Percentiles rank a stretch among this genome's conserved stretches.
Conservation (phyloP, 2,329 filamentous ascomycete species). For the Trichoderma atroviride region DNA sequence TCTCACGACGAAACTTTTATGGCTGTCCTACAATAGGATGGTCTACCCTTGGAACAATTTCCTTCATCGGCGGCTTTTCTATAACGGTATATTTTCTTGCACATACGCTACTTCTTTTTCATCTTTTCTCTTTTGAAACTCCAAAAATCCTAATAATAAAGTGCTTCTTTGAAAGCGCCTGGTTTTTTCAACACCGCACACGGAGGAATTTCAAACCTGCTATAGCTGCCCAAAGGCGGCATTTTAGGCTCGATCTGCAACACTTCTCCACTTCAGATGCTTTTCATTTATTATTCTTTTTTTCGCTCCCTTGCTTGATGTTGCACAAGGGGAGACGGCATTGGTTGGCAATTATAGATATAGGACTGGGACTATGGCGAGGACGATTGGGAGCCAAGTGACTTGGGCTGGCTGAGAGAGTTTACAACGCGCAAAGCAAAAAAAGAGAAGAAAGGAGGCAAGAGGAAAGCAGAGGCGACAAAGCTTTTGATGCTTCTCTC, state of each 20-base stretch:
- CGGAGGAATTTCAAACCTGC: conserved; percentile 29
- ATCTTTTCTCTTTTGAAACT: neutral
- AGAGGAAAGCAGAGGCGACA: neutral
- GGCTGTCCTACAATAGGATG: conserved; percentile 14
- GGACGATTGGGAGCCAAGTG: neutral
- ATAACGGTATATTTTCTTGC: conserved; percentile 21
- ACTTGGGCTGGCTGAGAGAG: conserved; percentile 27
- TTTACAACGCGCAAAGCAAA: conserved; percentile 6
- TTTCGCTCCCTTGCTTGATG: conserved; percentile 15
- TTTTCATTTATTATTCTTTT: neutral
- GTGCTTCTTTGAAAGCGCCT: conserved; percentile 18
- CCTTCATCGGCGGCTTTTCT: conserved; percentile 2
- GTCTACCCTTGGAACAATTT: conserved; percentile 8
- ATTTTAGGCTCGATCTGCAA: conserved; percentile 30
- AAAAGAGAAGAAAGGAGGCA: neutral
- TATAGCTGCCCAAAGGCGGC: conserved; percentile 19
- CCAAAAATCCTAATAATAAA: conserved; percentile 18
- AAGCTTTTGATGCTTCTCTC: conserved; percentile 1
- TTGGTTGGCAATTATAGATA: conserved; percentile 23
- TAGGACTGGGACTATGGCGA: conserved; percentile 6
- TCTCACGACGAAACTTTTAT: conserved; percentile 25
- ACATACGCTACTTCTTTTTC: conserved; percentile 7
- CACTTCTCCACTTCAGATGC: conserved; percentile 34
- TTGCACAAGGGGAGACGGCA: conserved; percentile 11
- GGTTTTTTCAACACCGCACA: conserved; percentile 33